A percentile compares a stretch with the other conserved stretches of the same genome.
These are phyloP conservation scores for Paratinospora sagittata DNA, from an alignment of 164 flowering plant species.

Conservation along the genomic window DNA sequence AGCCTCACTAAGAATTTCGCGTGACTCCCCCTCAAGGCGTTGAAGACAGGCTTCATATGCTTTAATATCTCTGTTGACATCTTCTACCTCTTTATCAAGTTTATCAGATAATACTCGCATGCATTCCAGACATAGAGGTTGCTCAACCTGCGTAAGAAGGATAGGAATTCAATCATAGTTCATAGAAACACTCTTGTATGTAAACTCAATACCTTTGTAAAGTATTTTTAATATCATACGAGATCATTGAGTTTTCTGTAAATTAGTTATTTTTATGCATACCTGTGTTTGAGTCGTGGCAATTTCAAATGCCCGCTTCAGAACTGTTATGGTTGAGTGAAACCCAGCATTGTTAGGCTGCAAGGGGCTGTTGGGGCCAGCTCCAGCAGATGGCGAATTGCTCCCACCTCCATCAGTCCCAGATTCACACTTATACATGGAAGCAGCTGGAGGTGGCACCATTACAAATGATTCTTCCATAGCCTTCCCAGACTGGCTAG, in stretches of 20 bases:
- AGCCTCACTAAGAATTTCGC: constrained; percentile 72
- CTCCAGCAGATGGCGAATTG: constrained; percentile 42
- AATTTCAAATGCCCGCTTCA: constrained; percentile 89
- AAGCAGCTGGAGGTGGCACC: constrained; percentile 77
- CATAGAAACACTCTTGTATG: neutral
- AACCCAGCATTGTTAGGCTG: constrained; percentile 72
- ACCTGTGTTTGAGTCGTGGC: constrained; percentile 89
- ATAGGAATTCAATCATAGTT: neutral
- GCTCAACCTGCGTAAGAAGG: constrained; percentile 65
- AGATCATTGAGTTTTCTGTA: neutral
- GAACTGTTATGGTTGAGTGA: constrained; percentile 71
- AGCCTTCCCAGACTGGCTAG: constrained; percentile 54
- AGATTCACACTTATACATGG: constrained; percentile 72
- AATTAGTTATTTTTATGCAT: neutral
- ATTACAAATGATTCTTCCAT: constrained; percentile 99
- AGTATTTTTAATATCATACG: neutral
- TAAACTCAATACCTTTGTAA: neutral
- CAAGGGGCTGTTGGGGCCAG: constrained; percentile 35
- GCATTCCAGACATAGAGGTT: constrained; percentile 95
- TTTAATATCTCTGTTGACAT: constrained; percentile 84
- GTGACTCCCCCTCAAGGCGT: constrained; percentile 75
- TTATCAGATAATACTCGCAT: constrained; percentile 91
- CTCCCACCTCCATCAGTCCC: constrained; percentile 53
- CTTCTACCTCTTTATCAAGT: constrained; percentile 97
- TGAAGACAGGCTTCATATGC: constrained; percentile 95